Evolutionary conservation across 2,329 filamentous ascomycete species (phyloP).

Genomic region (Botrytis porri): DNA sequence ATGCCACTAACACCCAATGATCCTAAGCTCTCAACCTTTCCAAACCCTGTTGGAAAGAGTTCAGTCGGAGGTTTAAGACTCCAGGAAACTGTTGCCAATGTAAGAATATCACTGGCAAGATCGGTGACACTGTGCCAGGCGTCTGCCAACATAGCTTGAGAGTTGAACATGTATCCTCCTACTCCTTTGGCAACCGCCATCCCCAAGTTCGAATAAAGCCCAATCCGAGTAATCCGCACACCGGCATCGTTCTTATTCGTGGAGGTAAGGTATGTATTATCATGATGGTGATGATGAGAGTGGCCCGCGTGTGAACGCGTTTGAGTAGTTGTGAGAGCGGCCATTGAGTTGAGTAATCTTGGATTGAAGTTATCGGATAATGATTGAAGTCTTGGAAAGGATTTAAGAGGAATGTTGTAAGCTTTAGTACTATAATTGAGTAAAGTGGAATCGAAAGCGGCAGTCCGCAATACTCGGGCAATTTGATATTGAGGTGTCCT

Average conservation of each 20-base stretch:
- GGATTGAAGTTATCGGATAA: conserved; percentile 28
- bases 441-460: conserved; percentile 28
- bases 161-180: conserved; percentile 92
- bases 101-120: conserved; percentile 91
- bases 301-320: conserved; percentile 48
- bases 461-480: conserved; percentile 34
- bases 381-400: conserved; percentile 31
- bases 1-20: conserved; percentile 91
- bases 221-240: conserved; percentile 88
- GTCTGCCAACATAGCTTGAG: conserved; percentile 87
- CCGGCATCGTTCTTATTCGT: conserved; percentile 86
- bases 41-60: conserved; percentile 85
- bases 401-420: conserved; percentile 24
- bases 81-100: conserved; percentile 90
- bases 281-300: conserved; percentile 72
- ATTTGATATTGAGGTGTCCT: conserved; percentile 39
- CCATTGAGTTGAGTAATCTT: conserved; percentile 33
- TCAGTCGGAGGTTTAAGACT: conserved; percentile 81
- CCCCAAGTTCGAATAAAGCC: conserved; percentile 81
- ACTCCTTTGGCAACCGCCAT: conserved; percentile 94
- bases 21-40: conserved; percentile 95
- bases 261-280: conserved; percentile 79
- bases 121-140: conserved; percentile 95
- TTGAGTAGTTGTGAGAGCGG: conserved; percentile 36
- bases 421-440: conserved; percentile 27